Evolutionary conservation across 208 protist species (phyloP).

Genomic region (Leishmania major): DNA sequence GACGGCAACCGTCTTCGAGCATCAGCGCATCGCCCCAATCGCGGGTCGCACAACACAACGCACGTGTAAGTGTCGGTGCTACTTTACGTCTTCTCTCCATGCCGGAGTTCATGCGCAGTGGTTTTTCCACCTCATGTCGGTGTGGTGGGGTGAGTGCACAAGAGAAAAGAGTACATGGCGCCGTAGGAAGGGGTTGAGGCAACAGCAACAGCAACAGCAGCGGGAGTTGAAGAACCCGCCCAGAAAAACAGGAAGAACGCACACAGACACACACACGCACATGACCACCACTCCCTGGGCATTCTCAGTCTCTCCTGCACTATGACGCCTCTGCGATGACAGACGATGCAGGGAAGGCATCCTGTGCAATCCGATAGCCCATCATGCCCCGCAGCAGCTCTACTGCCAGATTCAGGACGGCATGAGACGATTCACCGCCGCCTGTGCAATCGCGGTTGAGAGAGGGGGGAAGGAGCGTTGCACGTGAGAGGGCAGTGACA

Average conservation of each 20-base stretch:
- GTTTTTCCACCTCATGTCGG: neutral
- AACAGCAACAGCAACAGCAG: neutral
- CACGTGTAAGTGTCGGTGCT: neutral
- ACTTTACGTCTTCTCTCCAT: neutral
- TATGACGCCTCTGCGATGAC: neutral
- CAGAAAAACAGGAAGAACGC: neutral
- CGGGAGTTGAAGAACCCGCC: neutral
- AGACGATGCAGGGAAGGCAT: conserved; percentile 30
- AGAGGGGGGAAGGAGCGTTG: conserved; percentile 32
- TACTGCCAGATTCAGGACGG: conserved; percentile 34
- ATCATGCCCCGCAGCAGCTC: conserved; percentile 37
- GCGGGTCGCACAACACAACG: neutral
- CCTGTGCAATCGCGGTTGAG: conserved; percentile 47
- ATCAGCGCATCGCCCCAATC: neutral
- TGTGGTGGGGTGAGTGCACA: neutral
- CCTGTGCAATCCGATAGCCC: conserved; percentile 37
- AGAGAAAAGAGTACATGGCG: neutral
- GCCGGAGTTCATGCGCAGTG: neutral
- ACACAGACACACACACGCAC: neutral
- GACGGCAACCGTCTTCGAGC: neutral
- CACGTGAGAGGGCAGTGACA: conserved; percentile 27
- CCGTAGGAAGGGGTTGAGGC: neutral
- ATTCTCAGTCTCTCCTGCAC: neutral
- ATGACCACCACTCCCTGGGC: neutral
- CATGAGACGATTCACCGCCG: conserved; percentile 26